These are phyloP conservation scores for Russula abietina DNA, from an alignment of 768 basidiomycete species.

Conservation along the genomic window DNA sequence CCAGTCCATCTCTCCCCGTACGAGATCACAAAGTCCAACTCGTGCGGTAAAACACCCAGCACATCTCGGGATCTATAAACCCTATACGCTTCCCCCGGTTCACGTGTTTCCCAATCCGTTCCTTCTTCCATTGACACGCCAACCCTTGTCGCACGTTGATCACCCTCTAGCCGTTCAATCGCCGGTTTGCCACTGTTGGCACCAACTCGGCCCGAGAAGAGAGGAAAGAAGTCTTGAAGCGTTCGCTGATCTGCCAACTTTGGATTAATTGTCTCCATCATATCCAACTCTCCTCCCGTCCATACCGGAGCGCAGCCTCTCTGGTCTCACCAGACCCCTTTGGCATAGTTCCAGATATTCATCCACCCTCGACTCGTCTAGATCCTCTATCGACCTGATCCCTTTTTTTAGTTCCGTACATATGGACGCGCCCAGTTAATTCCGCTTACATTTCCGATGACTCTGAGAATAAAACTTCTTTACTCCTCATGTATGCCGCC, in stretches of 20 bases:
- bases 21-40: slow-evolving; percentile 46
- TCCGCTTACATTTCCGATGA: slow-evolving; percentile 18
- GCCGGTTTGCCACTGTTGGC: neutral
- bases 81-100: slow-evolving; percentile 55
- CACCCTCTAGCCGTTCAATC: neutral
- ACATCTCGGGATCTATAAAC: slow-evolving; percentile 67
- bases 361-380: slow-evolving; percentile 15
- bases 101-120: slow-evolving; percentile 24
- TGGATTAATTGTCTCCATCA: slow-evolving; percentile 2
- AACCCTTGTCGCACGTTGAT: slow-evolving; percentile 12
- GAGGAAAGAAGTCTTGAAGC: slow-evolving; percentile 31
- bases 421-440: neutral
- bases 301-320: slow-evolving; percentile 9
- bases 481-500: slow-evolving; percentile 5
- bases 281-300: neutral
- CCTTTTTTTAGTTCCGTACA: neutral
- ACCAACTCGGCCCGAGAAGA: slow-evolving; percentile 1
- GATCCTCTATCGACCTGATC: slow-evolving; percentile 13
- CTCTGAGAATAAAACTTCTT: slow-evolving; percentile 19
- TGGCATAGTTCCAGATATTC: slow-evolving; percentile 21
- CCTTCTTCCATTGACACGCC: slow-evolving; percentile 14
- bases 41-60: slow-evolving; percentile 49
- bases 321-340: slow-evolving; percentile 8
- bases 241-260: slow-evolving; percentile 29
- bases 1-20: slow-evolving; percentile 53